phyloP scores from a whole-genome alignment of 139 green algal genomes.

The Nannochloris sp. region DNA sequence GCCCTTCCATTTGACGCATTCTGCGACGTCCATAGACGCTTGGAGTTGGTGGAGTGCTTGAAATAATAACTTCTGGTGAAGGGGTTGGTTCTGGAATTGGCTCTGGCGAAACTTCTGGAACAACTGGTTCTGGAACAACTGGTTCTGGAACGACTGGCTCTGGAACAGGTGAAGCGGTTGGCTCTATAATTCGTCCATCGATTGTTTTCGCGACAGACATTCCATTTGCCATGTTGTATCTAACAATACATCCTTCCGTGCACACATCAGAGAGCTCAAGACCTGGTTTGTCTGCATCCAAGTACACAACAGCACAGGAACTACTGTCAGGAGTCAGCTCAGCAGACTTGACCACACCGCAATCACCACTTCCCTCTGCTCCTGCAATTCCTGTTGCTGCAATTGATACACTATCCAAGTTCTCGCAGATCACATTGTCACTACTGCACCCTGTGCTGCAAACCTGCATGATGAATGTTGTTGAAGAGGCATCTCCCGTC shows the following conservation, averaged over 20 bases:
- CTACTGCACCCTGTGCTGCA: neutral
- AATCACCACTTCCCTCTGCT: neutral
- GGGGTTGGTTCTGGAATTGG: neutral
- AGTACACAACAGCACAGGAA: neutral
- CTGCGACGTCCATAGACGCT: no score
- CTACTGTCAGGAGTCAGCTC: neutral
- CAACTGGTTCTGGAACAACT: neutral
- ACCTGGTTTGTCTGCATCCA: neutral
- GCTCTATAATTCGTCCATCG: neutral
- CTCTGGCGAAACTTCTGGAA: neutral
- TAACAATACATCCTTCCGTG: neutral
- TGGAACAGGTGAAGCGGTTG: neutral
- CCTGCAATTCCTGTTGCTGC: neutral
- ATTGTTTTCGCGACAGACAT: constrained; percentile 1
- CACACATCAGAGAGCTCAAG: constrained; percentile 5
- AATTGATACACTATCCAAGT: neutral
- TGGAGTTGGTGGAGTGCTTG: no score
- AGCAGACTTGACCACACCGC: neutral
- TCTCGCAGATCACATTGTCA: neutral
- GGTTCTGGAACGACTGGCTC: neutral
- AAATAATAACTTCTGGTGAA: no score
- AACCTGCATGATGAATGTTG: constrained; percentile 9
- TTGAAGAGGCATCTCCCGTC: constrained; percentile 1
- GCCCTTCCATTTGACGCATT: no score
- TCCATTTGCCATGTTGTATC: constrained; percentile 4